Evolutionary conservation across 176 grass and related monocot genomes (phyloP), one percentile per base, ranked within the genome.

Genomic region (Musa itinerans): DNA sequence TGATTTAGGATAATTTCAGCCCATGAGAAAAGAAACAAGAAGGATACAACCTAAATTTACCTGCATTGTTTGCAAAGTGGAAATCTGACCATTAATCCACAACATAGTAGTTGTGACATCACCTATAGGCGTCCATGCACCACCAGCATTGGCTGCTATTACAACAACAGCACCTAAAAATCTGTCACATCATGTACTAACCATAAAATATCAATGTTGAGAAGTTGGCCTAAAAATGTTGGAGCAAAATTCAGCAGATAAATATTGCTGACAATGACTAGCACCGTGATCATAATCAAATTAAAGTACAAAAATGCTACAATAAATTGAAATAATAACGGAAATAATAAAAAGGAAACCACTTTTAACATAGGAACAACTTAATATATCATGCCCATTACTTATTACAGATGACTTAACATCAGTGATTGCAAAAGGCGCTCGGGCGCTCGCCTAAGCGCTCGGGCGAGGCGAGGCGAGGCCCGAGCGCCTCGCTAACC

Each of bases 71-170:
- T 85, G 82, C 69, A 93, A 74, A 29, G 94, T 97, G 72, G 87
- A 87, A 69, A 97, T 52, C 82, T 97, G 94, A 78, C 94, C 94
- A 34, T 97, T 88, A 77, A 97, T 97, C 94, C 94, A 97, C 68
- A 97, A 78, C 94, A 97, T 97, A 62, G 94, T 93, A 17, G 94
- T 97, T 56, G 94, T 97, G 65, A 97, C 93, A 89, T 97, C 93
- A 86, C 93, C 93, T 89, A 97, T 97, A 76, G 93, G 93, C 54
- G 93, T 97, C 93, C 93, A 97, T 74, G 93, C 93, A 54, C 93
- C 93, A 22, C 93, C 93, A 75, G 93, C 81, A 93, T 97, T 97
- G 27, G 93, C 93, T 77, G 93, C 82, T 85, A 97, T 90, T 49
- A 97, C 93, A 76, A 97, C 80, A 66, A 97, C 90, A 56, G 81